Evolutionary conservation across 345 rosid species (phyloP), one percentile per base, ranked within the genome.

Genomic region (Camelina laxa): DNA sequence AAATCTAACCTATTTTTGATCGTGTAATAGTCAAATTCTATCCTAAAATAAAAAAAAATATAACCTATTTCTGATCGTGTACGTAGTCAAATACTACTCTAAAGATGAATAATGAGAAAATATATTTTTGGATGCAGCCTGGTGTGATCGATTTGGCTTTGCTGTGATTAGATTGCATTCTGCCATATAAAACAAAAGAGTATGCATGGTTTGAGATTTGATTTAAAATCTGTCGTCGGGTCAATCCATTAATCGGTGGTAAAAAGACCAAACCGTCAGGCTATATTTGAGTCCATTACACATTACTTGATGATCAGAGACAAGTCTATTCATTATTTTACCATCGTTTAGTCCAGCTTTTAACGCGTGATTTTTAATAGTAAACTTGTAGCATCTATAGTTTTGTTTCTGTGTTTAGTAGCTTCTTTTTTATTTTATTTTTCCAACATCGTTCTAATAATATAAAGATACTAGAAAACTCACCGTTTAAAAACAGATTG

Each of bases 121-220:
- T 44, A 5, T 44, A 5, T 44, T 7, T 44, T 15, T 55, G 10
- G 17, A 27, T 55, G 60, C 1, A 55, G 7, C 19, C 3, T 3
- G 13, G 39, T 56, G 6, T 56, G 60, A 15, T 24, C 4, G 14
- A 27, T 27, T 55, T 55, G 17, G 60, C 5, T 56, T 56, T n/a
- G 39, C 1, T 15, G 39, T 56, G 61, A 1, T 7, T n/a, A 6
- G 49, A n/a, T 56, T 33, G 2, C 7, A 4, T 33, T 58, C 62
- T 58, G 42, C 14, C 62, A 16, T 9, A 58, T 9, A 41, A 39
- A 20, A 41, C 35, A 39, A 61, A 39, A 61, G 13, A 21, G 33
- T 15, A 41, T 41, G 66, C 20, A 61, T 61, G 35, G 20, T 21
- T 61, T 41, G 50, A 41, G 50, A 61, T 61, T 61, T 21, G 14